Conservation (phyloP, 1,284 basidiomycete genomes). For the Spongiforma sp. region DNA sequence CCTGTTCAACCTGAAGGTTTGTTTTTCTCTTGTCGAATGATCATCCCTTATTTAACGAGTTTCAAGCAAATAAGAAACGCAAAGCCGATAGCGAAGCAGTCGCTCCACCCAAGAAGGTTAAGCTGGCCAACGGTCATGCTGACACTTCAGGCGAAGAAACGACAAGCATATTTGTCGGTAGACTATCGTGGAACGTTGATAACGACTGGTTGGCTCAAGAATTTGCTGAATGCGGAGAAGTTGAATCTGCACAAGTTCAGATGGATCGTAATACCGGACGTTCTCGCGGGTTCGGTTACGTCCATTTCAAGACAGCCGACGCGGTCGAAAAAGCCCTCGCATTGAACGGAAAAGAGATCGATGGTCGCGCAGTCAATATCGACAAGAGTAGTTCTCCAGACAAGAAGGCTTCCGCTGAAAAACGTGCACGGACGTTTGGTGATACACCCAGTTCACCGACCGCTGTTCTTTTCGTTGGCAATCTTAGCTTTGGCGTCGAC, state of each 20-base stretch:
- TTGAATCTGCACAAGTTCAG: constrained; percentile 88
- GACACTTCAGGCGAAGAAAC: constrained; percentile 57
- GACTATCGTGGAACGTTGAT: constrained; percentile 97
- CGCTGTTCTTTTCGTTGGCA: constrained; percentile 88
- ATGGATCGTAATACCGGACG: constrained; percentile 89
- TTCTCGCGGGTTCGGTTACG: constrained; percentile 95
- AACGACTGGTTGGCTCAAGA: constrained; percentile 95
- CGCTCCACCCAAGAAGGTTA: constrained; percentile 82
- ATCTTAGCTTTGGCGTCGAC: constrained; percentile 80
- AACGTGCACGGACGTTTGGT: constrained; percentile 79
- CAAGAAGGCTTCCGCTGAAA: constrained; percentile 61
- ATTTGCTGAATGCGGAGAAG: constrained; percentile 89
- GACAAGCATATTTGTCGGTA: constrained; percentile 90
- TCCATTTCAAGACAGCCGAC: constrained; percentile 84
- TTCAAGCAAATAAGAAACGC: constrained; percentile 65
- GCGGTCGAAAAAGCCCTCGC: constrained; percentile 81
- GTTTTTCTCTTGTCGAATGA: constrained; percentile 28
- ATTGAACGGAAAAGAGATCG: constrained; percentile 86
- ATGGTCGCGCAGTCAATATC: constrained; percentile 89
- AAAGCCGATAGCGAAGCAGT: constrained; percentile 77
- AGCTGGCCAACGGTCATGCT: constrained; percentile 65
- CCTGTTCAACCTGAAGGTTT: constrained; percentile 14
- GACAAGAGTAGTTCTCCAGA: constrained; percentile 78
- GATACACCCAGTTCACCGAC: constrained; percentile 78
- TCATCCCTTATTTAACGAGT: constrained; percentile 23